Evolutionary conservation across 805 yeast species (phyloP).

Genomic region (Jamesozyma piceae): DNA sequence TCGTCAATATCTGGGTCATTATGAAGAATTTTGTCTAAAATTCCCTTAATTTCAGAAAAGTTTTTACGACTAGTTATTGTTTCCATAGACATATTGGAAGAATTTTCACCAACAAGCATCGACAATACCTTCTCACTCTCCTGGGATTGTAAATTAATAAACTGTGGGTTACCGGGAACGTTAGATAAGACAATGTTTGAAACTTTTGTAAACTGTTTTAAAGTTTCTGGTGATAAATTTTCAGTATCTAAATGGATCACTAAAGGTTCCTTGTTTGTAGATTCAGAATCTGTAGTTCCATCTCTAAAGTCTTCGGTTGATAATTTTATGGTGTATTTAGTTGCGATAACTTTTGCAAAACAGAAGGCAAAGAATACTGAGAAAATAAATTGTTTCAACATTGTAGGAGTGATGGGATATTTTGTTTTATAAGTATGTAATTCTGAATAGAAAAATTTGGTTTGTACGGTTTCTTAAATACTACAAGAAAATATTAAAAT

Average conservation of each 20-base stretch:
- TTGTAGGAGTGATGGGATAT: not conserved
- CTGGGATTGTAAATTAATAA: slow-evolving; percentile 8
- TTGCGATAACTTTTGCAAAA: slow-evolving; percentile 2
- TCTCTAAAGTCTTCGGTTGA: not conserved
- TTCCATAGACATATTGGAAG: not conserved
- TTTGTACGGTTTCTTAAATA: too few relatives aligned
- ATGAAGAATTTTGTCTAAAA: slow-evolving; percentile 9
- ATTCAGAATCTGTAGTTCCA: not conserved
- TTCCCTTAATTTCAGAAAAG: slow-evolving; percentile 7
- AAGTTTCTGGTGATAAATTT: slow-evolving; percentile 9
- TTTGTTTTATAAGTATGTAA: not conserved
- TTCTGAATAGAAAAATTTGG: not conserved
- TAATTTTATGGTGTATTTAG: slow-evolving; percentile 2
- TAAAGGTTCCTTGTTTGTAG: not conserved
- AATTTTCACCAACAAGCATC: not conserved
- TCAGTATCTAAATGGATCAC: slow-evolving; percentile 9
- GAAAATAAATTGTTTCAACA: slow-evolving; percentile 1
- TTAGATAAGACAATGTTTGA: slow-evolving; percentile 14
- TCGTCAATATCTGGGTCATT: slow-evolving; percentile 4
- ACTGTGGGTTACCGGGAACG: slow-evolving; percentile 14
- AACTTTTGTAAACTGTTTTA: slow-evolving; percentile 8
- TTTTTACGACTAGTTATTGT: slow-evolving; percentile 6
- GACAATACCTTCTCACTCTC: not conserved
- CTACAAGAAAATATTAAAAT: too few relatives aligned
- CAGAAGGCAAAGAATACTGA: slow-evolving; percentile 1